These are phyloP conservation scores for Labyrinthula sp. DNA, from an alignment of 352 stramenopile genomes.

Conservation along the genomic window DNA sequence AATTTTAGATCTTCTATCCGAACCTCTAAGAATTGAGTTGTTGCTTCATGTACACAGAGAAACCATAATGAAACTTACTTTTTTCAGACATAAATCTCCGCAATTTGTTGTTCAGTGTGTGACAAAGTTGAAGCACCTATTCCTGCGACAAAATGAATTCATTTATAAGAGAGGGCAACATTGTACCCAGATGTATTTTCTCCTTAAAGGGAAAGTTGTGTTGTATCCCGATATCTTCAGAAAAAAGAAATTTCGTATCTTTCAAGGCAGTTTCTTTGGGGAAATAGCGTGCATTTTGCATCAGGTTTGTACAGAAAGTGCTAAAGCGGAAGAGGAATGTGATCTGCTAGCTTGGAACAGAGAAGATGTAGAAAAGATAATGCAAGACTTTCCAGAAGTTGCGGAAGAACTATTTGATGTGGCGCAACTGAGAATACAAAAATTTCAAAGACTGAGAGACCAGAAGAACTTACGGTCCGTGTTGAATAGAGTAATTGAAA, in stretches of 20 bases:
- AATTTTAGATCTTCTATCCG: conserved; percentile 27
- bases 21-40: conserved; percentile 27
- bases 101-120: conserved; percentile 30
- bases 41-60: conserved; percentile 29
- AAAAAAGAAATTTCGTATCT: conserved; percentile 30
- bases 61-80: conserved; percentile 26
- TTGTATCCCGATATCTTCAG: conserved; percentile 21
- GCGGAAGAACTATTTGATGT: too few species aligned
- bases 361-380: conserved; percentile 26
- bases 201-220: conserved; percentile 25
- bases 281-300: conserved; percentile 32
- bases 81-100: conserved; percentile 31
- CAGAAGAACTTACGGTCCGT: too few species aligned
- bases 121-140: conserved; percentile 24
- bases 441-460: too few species aligned
- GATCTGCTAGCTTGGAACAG: conserved; percentile 28
- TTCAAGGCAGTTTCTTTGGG: conserved; percentile 31
- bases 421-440: too few species aligned
- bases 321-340: conserved; percentile 28
- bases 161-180: conserved; percentile 31
- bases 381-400: conserved; percentile 31
- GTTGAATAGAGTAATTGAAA: too few species aligned
- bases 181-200: conserved; percentile 33
- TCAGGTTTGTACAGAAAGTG: conserved; percentile 18
- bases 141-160: conserved; percentile 25